These are phyloP conservation scores for Parachaetomium inaequale DNA, from an alignment of 495 filamentous ascomycete genomes.

Conservation along the genomic window DNA sequence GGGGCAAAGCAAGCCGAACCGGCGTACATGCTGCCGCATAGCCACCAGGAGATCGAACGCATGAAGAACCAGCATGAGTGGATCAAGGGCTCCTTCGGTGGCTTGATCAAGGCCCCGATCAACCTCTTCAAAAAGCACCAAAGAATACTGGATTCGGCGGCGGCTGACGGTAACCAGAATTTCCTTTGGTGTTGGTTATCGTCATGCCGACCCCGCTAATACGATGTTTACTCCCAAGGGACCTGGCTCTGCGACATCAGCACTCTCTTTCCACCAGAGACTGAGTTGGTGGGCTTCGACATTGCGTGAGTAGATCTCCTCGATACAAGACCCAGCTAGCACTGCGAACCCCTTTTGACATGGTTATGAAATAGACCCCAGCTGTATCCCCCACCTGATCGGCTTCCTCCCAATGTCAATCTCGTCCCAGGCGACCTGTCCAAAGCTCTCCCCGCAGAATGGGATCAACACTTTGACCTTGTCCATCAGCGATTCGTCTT, in stretches of 20 bases:
- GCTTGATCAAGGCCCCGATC: constrained; percentile 1
- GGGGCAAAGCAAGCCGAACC: background rate
- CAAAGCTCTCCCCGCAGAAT: background rate
- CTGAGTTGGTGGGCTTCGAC: background rate
- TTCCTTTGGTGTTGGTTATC: background rate
- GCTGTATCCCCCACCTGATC: background rate
- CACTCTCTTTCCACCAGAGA: background rate
- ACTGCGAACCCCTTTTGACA: background rate
- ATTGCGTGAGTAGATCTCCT: background rate
- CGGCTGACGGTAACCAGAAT: background rate
- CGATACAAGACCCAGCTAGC: too few relatives aligned
- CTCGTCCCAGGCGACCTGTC: background rate
- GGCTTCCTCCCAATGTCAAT: background rate
- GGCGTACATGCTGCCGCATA: background rate
- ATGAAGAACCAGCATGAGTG: background rate
- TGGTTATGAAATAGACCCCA: background rate
- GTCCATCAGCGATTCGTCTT: background rate
- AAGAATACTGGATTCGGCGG: background rate
- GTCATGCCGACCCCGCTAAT: background rate
- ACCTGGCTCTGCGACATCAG: background rate
- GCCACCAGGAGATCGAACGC: background rate
- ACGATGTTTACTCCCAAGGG: background rate
- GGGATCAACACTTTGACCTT: background rate
- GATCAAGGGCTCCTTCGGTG: constrained; percentile 2
- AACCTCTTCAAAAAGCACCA: background rate